Base-by-base conservation (phyloP, 495 filamentous ascomycete species). In the Penicillium dipodomyicola region DNA sequence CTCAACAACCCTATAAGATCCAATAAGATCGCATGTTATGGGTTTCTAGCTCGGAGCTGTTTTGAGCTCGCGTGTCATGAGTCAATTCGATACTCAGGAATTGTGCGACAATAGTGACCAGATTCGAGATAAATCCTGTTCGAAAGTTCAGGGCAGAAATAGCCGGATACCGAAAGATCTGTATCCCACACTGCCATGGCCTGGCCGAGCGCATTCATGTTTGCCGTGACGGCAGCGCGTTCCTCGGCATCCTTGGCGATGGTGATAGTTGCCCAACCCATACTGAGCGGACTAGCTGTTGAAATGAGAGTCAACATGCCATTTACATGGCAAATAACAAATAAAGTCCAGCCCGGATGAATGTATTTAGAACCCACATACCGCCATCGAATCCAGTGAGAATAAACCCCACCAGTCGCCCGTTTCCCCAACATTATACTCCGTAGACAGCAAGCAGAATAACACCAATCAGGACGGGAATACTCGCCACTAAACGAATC, bases 171-270 rank as follows among this genome's bases (percentile, higher is more conserved):
- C 71, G 69, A 11, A 69, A 60, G 9, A 72, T 55, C 35, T 72
- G 69, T 19, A 69, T 71, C 40, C 65, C 65, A 65, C 0, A 64
- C 69, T 9, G 57, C 61, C 41, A 72, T 70, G 9, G 69, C 71
- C 58, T 72, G 69, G 5, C 70, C 72, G n/a, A 73, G 69, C 6
- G 71, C 63, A 46, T 71, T 74, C 66, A 72, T 72, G 20, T 66
- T 71, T 0, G 70, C 71, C 8, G 65, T 72, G 4, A 72, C 68
- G 11, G 72, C 62, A 12, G 69, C 69, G 15, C 69, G 59, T 41
- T 71, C 70, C 45, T 72, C 71, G 19, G 71, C 68, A 35, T 74
- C 71, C 9, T 67, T 61, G 5, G 67, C 58, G 65, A 70, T 70
- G 11, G 64, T 58, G 15, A 67, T 57, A 5, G 67, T 70, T 20